Percentiles rank a stretch among this genome's conserved stretches.
These are phyloP conservation scores for Zoysia pacifica DNA, from an alignment of 176 grass and related monocot species.

Conservation along the genomic window DNA sequence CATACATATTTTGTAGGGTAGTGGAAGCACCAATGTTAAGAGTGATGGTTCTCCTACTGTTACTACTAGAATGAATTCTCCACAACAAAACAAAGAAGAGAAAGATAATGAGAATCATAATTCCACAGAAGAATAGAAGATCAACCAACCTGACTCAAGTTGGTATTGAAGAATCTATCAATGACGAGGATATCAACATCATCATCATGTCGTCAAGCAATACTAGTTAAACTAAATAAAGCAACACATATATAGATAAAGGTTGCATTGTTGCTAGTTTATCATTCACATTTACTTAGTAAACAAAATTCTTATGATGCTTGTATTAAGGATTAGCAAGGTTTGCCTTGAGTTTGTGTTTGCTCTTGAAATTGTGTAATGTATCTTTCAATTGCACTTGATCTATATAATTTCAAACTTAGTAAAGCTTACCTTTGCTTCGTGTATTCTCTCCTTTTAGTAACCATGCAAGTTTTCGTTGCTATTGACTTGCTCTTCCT, in stretches of 20 bases:
- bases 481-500: too few relatives aligned
- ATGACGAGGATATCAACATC: not conserved
- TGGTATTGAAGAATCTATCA: not conserved
- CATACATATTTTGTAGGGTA: not conserved
- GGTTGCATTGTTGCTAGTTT: not conserved
- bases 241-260: not conserved
- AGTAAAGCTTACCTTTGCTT: too few relatives aligned
- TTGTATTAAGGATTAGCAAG: too few relatives aligned
- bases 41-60: not conserved
- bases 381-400: too few relatives aligned
- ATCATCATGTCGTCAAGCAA: not conserved
- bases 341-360: too few relatives aligned
- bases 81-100: not conserved
- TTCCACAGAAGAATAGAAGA: too few relatives aligned
- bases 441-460: too few relatives aligned
- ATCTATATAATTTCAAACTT: too few relatives aligned
- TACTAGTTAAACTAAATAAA: not conserved
- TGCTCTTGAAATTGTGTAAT: too few relatives aligned
- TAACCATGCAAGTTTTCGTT: too few relatives aligned
- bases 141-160: too few relatives aligned
- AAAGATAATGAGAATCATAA: not conserved
- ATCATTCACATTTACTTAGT: slow-evolving; percentile 4
- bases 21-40: not conserved
- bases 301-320: too few relatives aligned
- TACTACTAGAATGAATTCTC: not conserved